Evolutionary conservation across 2,329 filamentous ascomycete genomes (phyloP).

Genomic region (Beauveria sp.): DNA sequence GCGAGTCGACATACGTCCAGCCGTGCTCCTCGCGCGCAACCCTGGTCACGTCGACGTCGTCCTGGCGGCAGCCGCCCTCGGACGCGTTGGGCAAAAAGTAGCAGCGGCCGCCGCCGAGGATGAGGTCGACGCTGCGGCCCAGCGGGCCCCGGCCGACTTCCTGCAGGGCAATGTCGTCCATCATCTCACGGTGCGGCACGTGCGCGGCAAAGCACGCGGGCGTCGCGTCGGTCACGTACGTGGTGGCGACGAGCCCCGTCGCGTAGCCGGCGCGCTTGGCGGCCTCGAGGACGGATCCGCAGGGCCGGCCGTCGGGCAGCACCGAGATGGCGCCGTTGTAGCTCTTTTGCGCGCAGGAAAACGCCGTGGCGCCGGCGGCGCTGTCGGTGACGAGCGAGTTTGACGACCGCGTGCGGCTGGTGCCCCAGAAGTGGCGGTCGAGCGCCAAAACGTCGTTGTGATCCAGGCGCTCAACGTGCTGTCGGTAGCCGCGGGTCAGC

Average conservation of each 20-base stretch:
- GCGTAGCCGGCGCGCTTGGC: slow-evolving; percentile 86
- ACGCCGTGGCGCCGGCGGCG: slow-evolving; percentile 93
- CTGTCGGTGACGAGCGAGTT: slow-evolving; percentile 88
- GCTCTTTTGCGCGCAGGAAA: slow-evolving; percentile 85
- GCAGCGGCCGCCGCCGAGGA: slow-evolving; percentile 88
- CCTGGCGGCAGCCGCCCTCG: slow-evolving; percentile 70
- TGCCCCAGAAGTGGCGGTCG: slow-evolving; percentile 84
- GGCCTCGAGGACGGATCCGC: slow-evolving; percentile 87
- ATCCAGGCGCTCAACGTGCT: slow-evolving; percentile 66
- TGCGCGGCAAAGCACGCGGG: slow-evolving; percentile 92
- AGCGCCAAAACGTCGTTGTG: slow-evolving; percentile 68
- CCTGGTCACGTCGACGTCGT: slow-evolving; percentile 66
- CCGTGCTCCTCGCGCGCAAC: slow-evolving; percentile 67
- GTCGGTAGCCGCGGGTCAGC: slow-evolving; percentile 78
- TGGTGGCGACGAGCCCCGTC: slow-evolving; percentile 92
- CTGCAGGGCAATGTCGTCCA: slow-evolving; percentile 87
- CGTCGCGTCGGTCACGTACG: slow-evolving; percentile 89
- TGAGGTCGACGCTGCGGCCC: slow-evolving; percentile 80
- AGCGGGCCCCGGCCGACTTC: slow-evolving; percentile 83
- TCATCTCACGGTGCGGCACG: slow-evolving; percentile 69
- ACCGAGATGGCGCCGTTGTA: slow-evolving; percentile 96
- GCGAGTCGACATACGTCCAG: slow-evolving; percentile 69
- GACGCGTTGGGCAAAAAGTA: slow-evolving; percentile 84
- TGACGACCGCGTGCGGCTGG: slow-evolving; percentile 76
- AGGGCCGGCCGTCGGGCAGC: slow-evolving; percentile 75